phyloP scores from a whole-genome alignment of 2,329 filamentous ascomycete species.

The Arthrobotrys conoides region DNA sequence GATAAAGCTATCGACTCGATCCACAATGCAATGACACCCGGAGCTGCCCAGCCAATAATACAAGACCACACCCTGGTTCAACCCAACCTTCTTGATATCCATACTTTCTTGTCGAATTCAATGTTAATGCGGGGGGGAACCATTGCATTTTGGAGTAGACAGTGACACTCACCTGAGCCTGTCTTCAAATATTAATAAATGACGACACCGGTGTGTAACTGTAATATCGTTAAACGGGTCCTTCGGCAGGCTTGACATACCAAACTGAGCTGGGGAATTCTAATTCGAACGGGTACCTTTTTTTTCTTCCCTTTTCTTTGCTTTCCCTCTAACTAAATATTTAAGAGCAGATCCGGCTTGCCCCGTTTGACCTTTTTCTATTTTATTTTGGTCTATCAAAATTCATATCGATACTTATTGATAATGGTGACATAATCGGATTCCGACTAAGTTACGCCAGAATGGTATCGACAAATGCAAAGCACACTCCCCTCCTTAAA shows the following conservation, averaged over 20 bases:
- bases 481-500: no score
- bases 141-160: no score
- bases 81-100: no score
- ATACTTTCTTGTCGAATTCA: neutral
- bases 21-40: slow-evolving; percentile 8
- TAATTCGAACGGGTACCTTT: slow-evolving; percentile 40
- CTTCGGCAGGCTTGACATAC: slow-evolving; percentile 38
- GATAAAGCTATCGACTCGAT: slow-evolving; percentile 56
- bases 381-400: slow-evolving; percentile 1
- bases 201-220: slow-evolving; percentile 43
- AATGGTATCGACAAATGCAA: slow-evolving; percentile 16
- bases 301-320: slow-evolving; percentile 3
- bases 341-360: slow-evolving; percentile 30
- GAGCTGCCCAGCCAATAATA: slow-evolving; percentile 59
- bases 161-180: slow-evolving; percentile 10
- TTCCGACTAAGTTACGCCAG: slow-evolving; percentile 50
- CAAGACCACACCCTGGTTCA: slow-evolving; percentile 1
- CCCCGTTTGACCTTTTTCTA: slow-evolving; percentile 6
- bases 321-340: no score
- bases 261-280: no score
- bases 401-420: no score
- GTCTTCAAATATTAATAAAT: slow-evolving; percentile 25
- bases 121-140: slow-evolving; percentile 3
- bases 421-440: slow-evolving; percentile 44
- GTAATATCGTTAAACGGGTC: no score